Conservation (phyloP, 176 grass and related monocot genomes). For the Cenchrus fungigraminus region DNA sequence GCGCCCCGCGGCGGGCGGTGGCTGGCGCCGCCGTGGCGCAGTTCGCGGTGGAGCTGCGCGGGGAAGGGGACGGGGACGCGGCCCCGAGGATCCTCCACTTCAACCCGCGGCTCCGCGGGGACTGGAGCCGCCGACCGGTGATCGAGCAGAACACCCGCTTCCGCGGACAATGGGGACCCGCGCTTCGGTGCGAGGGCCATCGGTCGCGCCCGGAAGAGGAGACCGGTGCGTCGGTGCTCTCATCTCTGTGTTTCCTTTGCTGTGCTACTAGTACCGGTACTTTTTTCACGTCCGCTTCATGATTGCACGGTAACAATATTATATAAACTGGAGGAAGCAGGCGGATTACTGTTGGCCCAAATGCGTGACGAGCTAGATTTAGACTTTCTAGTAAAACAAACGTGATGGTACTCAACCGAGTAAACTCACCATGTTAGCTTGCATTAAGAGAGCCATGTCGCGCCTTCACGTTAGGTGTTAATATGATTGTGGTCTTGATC, state of each 20-base stretch:
- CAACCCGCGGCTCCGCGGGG: conserved; percentile 78
- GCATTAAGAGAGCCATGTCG: conserved; percentile 35
- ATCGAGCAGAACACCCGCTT: conserved; percentile 92
- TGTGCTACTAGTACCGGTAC: neutral
- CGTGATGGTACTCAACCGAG: conserved; percentile 21
- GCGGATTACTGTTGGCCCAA: neutral
- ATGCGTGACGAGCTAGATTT: neutral
- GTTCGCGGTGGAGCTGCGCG: conserved; percentile 78
- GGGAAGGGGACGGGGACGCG: conserved; percentile 60
- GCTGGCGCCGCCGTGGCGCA: conserved; percentile 51
- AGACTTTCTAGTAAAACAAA: neutral
- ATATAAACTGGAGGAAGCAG: neutral
- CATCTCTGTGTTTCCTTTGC: neutral
- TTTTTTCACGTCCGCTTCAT: neutral
- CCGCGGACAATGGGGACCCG: conserved; percentile 83
- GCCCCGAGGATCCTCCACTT: conserved; percentile 78
- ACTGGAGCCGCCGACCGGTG: conserved; percentile 76
- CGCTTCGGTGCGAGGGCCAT: conserved; percentile 76
- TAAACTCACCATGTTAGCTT: neutral
- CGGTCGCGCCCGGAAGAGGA: conserved; percentile 59
- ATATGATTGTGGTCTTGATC: conserved; percentile 22
- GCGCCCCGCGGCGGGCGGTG: conserved; percentile 56
- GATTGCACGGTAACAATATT: neutral
- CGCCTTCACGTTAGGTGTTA: conserved; percentile 27
- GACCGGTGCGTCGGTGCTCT: conserved; percentile 49